Conservation (phyloP, 2,329 filamentous ascomycete species). For the Ilyonectria destructans region DNA sequence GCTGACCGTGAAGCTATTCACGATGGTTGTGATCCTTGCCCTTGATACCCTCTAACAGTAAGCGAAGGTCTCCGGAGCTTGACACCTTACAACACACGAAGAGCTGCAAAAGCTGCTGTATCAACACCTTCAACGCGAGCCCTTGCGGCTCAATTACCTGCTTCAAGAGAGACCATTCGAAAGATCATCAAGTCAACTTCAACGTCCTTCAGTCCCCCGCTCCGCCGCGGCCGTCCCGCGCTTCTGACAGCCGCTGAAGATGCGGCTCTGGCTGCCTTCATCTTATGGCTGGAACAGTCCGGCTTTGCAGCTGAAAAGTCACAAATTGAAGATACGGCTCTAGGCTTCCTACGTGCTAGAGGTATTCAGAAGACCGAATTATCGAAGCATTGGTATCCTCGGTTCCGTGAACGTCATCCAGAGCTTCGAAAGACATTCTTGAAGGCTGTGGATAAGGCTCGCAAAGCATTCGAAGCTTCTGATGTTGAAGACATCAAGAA, state of each 20-base stretch:
- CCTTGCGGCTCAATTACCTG: no score
- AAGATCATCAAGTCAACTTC: no score
- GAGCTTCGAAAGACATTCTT: constrained; percentile 20
- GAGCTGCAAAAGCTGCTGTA: no score
- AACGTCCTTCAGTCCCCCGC: no score
- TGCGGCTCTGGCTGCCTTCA: not conserved
- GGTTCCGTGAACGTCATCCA: constrained; percentile 17
- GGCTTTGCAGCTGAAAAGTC: constrained; percentile 12
- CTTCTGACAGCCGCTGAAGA: not conserved
- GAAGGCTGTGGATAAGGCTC: constrained; percentile 20
- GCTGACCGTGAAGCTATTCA: no score
- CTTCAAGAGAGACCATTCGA: no score
- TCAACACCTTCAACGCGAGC: no score
- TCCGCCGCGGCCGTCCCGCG: no score
- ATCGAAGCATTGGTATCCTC: constrained; percentile 9
- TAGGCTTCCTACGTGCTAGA: not conserved
- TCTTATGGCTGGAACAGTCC: constrained; percentile 4
- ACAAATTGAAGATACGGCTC: not conserved
- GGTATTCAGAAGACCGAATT: not conserved
- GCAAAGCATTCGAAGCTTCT: constrained; percentile 6
- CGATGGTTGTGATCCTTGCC: no score
- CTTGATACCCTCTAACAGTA: no score
- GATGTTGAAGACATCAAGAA: not conserved
- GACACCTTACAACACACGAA: no score
- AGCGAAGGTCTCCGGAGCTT: no score